phyloP scores from a whole-genome alignment of 2,329 filamentous ascomycete species.

The Hypoxylon sp. region DNA sequence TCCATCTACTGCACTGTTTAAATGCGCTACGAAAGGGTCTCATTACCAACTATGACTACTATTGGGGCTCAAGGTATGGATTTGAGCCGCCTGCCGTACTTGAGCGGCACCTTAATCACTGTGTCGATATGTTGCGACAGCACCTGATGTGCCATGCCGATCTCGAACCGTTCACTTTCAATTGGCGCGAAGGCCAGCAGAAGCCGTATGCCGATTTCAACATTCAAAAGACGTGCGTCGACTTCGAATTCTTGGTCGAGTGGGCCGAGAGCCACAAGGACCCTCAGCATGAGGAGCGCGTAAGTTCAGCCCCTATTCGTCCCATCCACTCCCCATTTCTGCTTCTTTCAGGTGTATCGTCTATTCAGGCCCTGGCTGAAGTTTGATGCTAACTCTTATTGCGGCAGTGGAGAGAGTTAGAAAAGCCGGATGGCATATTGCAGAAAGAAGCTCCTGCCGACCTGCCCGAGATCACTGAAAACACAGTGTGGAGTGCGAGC shows the following conservation, averaged over 20 bases:
- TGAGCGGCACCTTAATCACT: conserved; percentile 12
- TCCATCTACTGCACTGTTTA: conserved; percentile 6
- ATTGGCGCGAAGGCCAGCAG: conserved; percentile 5
- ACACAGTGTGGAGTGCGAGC: conserved; percentile 6
- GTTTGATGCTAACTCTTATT: not conserved
- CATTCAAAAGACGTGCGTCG: conserved; percentile 9
- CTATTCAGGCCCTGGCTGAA: not conserved
- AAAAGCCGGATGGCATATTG: conserved; percentile 4
- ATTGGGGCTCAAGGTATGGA: conserved; percentile 7
- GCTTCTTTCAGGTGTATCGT: not conserved
- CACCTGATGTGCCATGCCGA: conserved; percentile 13
- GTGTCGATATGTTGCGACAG: conserved; percentile 10
- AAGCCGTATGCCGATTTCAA: conserved; percentile 13
- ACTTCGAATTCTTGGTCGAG: conserved; percentile 12
- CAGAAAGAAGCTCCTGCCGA: conserved; percentile 13
- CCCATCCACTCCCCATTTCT: not conserved
- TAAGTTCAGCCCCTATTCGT: not conserved
- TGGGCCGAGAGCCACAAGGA: conserved; percentile 11
- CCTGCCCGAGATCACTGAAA: conserved; percentile 8
- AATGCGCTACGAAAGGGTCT: conserved; percentile 8
- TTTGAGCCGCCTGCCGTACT: conserved; percentile 6
- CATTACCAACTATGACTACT: conserved; percentile 8
- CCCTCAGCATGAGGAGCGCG: conserved; percentile 3
- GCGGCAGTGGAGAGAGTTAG: not conserved
- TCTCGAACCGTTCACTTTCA: conserved; percentile 11